Percentiles rank a stretch among this genome's conserved stretches.
Conservation (phyloP, 352 stramenopile genomes). For the Globisporangium acanthophoron region DNA sequence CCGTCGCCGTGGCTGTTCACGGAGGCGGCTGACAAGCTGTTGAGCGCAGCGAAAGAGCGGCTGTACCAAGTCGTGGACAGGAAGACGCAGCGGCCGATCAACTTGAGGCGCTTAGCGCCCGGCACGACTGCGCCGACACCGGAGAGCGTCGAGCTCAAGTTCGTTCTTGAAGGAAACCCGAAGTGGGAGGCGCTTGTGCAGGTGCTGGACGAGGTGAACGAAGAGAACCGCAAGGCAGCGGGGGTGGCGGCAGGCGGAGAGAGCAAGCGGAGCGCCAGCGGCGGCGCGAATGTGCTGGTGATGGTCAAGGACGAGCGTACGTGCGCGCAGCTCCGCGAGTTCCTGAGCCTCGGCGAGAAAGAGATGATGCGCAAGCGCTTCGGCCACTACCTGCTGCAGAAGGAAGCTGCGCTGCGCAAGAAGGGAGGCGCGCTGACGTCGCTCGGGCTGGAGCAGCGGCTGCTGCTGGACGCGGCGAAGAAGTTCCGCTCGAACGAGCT, state of each 20-base stretch:
- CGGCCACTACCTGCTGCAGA: constrained; percentile 72
- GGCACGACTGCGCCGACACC: constrained; percentile 5
- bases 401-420: constrained; percentile 46
- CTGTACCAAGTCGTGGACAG: constrained; percentile 84
- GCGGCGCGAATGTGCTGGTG: constrained; percentile 59
- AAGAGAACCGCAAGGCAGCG: constrained; percentile 19
- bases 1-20: constrained; percentile 95
- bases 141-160: constrained; percentile 40
- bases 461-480: constrained; percentile 50
- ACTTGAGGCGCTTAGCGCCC: constrained; percentile 21
- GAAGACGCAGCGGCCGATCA: constrained; percentile 37
- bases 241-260: constrained; percentile 12
- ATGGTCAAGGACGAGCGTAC: constrained; percentile 90
- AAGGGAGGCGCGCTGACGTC: constrained; percentile 35
- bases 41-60: constrained; percentile 90
- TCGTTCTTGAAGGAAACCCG: constrained; percentile 88
- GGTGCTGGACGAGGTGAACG: constrained; percentile 90
- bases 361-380: constrained; percentile 86
- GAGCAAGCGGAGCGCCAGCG: constrained; percentile 16
- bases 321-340: constrained; percentile 76
- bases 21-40: constrained; percentile 90
- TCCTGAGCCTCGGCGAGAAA: constrained; percentile 63
- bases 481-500: constrained; percentile 43
- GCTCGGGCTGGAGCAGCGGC: constrained; percentile 52
- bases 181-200: constrained; percentile 93